A percentile compares a stretch with the other conserved stretches of the same genome.
Conservation (phyloP, 257 asterid species). For the Solanum appendiculatum region DNA sequence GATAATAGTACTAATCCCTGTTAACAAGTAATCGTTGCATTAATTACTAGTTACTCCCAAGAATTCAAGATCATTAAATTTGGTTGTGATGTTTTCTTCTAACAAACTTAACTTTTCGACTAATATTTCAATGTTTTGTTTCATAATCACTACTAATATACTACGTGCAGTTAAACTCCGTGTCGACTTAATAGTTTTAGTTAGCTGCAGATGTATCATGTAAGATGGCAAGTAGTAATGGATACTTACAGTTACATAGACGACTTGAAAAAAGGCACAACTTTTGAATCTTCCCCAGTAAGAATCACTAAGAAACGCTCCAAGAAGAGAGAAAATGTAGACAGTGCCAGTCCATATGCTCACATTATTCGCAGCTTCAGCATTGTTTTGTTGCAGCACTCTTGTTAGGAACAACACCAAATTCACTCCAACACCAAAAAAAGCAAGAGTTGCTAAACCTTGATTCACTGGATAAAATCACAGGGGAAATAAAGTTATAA, state of each 20-base stretch:
- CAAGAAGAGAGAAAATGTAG: slow-evolving; percentile 92
- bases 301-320: slow-evolving; percentile 92
- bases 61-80: not conserved
- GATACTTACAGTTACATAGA: slow-evolving; percentile 60
- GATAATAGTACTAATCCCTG: slow-evolving; percentile 77
- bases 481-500: not conserved
- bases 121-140: no score
- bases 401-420: slow-evolving; percentile 82
- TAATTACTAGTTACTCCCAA: not conserved
- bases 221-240: not conserved
- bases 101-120: no score
- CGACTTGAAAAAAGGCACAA: slow-evolving; percentile 74
- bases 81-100: no score
- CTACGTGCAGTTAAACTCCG: not conserved
- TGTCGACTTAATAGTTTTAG: not conserved
- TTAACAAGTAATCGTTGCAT: not conserved
- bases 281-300: slow-evolving; percentile 95
- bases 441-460: slow-evolving; percentile 91
- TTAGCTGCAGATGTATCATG: not conserved
- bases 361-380: slow-evolving; percentile 85
- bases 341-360: slow-evolving; percentile 99
- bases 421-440: slow-evolving; percentile 92
- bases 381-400: slow-evolving; percentile 72
- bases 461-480: slow-evolving; percentile 55
- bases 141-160: no score